Conservation (phyloP, 1,139 yeast species). For the Kodamaea suecica region DNA sequence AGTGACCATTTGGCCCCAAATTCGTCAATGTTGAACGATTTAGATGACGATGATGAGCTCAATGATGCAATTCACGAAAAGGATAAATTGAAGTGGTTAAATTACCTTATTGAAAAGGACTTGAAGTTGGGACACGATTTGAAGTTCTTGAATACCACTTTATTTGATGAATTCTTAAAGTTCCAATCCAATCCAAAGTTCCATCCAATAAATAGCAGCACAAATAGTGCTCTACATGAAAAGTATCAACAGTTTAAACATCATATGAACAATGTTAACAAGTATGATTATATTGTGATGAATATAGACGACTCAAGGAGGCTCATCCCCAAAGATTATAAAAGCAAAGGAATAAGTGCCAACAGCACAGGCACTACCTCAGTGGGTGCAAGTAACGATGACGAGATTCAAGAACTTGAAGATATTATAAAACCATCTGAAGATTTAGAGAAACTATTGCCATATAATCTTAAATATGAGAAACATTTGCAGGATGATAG, state of each 20-base stretch:
- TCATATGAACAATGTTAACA: constrained; percentile 25
- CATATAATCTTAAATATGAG: constrained; percentile 33
- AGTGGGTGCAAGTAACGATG: constrained; percentile 5
- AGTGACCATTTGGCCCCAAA: constrained; percentile 15
- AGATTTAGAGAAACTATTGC: constrained; percentile 22
- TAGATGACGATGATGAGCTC: constrained; percentile 31
- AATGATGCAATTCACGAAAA: constrained; percentile 22
- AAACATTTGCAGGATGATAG: constrained; percentile 25
- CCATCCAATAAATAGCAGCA: constrained; percentile 26
- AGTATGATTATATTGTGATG: constrained; percentile 29
- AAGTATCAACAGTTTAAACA: constrained; percentile 22
- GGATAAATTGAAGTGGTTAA: constrained; percentile 38
- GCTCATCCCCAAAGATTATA: constrained; percentile 7
- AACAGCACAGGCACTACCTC: constrained; percentile 6
- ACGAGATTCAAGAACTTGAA: constrained; percentile 12
- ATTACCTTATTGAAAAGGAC: constrained; percentile 44
- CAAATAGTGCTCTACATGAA: constrained; percentile 14
- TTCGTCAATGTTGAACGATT: constrained; percentile 17
- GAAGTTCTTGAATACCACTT: constrained; percentile 34
- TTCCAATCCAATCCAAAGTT: constrained; percentile 29
- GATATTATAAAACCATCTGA: constrained; percentile 20
- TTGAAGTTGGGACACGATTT: constrained; percentile 41
- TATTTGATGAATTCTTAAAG: constrained; percentile 27
- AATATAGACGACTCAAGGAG: constrained; percentile 21
- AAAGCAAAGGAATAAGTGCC: background rate